Conservation (phyloP, 139 green algal species). For the Volvox africanus region DNA sequence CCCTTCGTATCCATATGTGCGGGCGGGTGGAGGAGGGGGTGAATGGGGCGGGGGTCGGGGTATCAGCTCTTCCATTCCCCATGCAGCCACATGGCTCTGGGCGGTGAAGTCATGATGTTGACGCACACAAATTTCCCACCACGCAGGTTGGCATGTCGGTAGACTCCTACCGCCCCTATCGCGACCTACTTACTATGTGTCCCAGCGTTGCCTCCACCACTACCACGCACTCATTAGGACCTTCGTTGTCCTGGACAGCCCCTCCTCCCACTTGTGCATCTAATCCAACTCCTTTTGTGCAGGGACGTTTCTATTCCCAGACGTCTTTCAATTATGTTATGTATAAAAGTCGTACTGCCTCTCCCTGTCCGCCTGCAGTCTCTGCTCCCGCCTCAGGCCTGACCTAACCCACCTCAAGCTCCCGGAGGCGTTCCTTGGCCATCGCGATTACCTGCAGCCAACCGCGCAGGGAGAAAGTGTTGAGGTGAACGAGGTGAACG, state of each 20-base stretch:
- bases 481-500: not conserved
- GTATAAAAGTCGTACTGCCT: not conserved
- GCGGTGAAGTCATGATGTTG: not conserved
- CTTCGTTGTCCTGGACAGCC: too few relatives aligned
- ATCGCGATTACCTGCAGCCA: conserved; percentile 14
- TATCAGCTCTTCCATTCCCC: too few relatives aligned
- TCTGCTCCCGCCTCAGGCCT: conserved; percentile 1
- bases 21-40: too few relatives aligned
- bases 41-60: not conserved
- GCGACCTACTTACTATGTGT: too few relatives aligned
- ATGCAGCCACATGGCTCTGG: not conserved
- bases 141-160: too few relatives aligned
- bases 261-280: too few relatives aligned
- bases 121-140: too few relatives aligned
- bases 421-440: conserved; percentile 35
- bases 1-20: not conserved
- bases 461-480: not conserved
- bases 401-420: conserved; percentile 41
- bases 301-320: not conserved
- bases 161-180: too few relatives aligned
- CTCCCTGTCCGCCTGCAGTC: not conserved
- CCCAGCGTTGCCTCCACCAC: too few relatives aligned
- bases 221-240: too few relatives aligned
- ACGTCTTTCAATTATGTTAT: not conserved
- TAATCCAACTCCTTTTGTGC: too few relatives aligned